Evolutionary conservation across 805 yeast species (phyloP).

Genomic region (Ogataea haglerorum): DNA sequence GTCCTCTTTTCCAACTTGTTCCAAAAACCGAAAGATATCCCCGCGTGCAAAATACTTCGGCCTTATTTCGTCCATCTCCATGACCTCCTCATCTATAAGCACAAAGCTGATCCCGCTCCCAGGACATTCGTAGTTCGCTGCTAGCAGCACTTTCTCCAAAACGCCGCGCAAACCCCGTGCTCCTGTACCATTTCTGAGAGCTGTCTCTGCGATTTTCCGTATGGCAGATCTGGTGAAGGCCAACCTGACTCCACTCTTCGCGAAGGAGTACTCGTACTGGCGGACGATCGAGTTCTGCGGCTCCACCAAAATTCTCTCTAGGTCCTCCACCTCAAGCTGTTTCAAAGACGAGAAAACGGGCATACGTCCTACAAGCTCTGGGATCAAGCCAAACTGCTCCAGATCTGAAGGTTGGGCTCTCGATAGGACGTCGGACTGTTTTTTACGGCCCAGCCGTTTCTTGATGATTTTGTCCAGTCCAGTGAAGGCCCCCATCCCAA

Average conservation of each 20-base stretch:
- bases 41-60: slow-evolving; percentile 46
- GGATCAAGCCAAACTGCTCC: slow-evolving; percentile 51
- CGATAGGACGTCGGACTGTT: slow-evolving; percentile 28
- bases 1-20: slow-evolving; percentile 43
- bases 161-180: slow-evolving; percentile 58
- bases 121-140: slow-evolving; percentile 57
- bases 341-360: slow-evolving; percentile 51
- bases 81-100: slow-evolving; percentile 43
- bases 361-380: slow-evolving; percentile 57
- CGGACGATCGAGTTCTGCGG: slow-evolving; percentile 53
- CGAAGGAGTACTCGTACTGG: slow-evolving; percentile 53
- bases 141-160: slow-evolving; percentile 47
- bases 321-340: slow-evolving; percentile 42
- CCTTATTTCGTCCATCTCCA: slow-evolving; percentile 21
- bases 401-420: slow-evolving; percentile 49
- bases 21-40: slow-evolving; percentile 39
- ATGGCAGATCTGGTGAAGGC: slow-evolving; percentile 49
- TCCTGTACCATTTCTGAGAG: slow-evolving; percentile 54
- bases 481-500: slow-evolving; percentile 61
- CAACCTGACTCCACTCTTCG: slow-evolving; percentile 49
- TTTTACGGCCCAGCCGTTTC: slow-evolving; percentile 33
- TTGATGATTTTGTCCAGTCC: slow-evolving; percentile 50
- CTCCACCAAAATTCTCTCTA: slow-evolving; percentile 48
- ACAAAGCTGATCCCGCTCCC: slow-evolving; percentile 53
- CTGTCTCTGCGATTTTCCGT: slow-evolving; percentile 43